phyloP scores from a whole-genome alignment of 73 alveolate genomes.

The Tetrahymena elliotti region DNA sequence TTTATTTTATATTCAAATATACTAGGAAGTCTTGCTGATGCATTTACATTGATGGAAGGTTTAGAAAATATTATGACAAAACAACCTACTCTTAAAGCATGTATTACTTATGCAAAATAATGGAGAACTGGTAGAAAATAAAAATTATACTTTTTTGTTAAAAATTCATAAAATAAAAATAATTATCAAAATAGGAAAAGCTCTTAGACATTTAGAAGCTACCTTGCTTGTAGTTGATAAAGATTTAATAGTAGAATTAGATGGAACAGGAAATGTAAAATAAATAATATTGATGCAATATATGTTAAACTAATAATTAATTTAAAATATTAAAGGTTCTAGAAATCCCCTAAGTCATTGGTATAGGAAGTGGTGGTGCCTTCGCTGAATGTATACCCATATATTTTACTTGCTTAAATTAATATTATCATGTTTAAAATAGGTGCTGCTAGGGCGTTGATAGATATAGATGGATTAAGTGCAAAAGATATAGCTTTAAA shows the following conservation, averaged over 20 bases:
- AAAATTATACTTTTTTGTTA: neutral
- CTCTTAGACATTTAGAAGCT: constrained; percentile 32
- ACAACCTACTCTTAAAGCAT: constrained; percentile 65
- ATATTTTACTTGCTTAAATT: neutral
- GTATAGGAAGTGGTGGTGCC: constrained; percentile 57
- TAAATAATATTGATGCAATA: neutral
- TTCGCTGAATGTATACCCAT: constrained; percentile 48
- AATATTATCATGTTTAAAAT: neutral
- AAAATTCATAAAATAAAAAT: neutral
- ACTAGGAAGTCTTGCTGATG: constrained; percentile 65
- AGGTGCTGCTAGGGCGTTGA: constrained; percentile 61
- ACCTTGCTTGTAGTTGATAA: constrained; percentile 50
- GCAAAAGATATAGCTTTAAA: constrained; percentile 57
- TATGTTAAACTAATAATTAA: neutral
- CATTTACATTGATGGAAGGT: constrained; percentile 49
- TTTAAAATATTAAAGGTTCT: neutral
- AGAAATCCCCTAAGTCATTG: constrained; percentile 38
- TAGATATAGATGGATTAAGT: constrained; percentile 28
- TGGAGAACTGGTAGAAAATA: constrained; percentile 61
- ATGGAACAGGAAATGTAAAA: constrained; percentile 59
- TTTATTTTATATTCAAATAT: too few relatives aligned
- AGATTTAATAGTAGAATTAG: constrained; percentile 42
- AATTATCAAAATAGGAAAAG: constrained; percentile 5
- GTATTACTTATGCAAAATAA: constrained; percentile 53
- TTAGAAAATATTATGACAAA: constrained; percentile 57